Base-by-base conservation (phyloP, 2,329 filamentous ascomycete genomes). In the Colletotrichum tropicale region DNA sequence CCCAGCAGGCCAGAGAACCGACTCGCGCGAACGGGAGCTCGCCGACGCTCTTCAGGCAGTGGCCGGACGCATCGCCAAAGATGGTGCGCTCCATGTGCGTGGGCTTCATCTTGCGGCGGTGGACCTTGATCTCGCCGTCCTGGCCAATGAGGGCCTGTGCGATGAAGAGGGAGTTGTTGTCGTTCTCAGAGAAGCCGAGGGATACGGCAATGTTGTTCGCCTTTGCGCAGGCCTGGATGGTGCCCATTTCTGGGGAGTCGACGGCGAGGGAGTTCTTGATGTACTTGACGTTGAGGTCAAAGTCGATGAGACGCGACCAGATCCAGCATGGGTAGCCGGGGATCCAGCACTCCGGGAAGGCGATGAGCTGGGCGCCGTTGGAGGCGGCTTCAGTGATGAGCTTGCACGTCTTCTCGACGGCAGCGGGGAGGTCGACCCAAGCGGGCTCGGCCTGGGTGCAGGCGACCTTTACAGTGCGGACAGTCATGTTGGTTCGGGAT, bases 401-500 rank as follows among this genome's bases (percentile, higher is more conserved):
- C 0, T 82, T 79, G 78, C 89, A 89, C 9, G 91, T 92, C 80
- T 93, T 93, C 3, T 86, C 80, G 2, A 93, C 88, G 3, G 87
- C 85, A 0, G 81, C 88, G 9, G 87, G 83, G 3, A 93, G 86
- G 78, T 93, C 89, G 9, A 93, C 85, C 91, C 91, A 93, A 2
- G 85, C 87, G 0, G 91, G 90, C 81, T 93, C 91, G 8, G 88
- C 87, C 79, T 93, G 91, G 1, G 89, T 87, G 15, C 89, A 89
- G 32, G 87, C 89, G 7, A 90, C 87, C 38, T 82, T 74, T 16
- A 80, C 76, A 15, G 26, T 76, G 9, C 55, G 38, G 36, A 5
- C 26, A 16, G 70, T 6, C 65, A 69, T 74, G 34, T 6, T 66
- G 55, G 8, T 70, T 26, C n/a, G 26, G 28, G 32, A 7, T 4